Evolutionary conservation across 2,329 filamentous ascomycete genomes (phyloP), one percentile per base, ranked within the genome.

Genomic region (Aspergillus transmontanensis): DNA sequence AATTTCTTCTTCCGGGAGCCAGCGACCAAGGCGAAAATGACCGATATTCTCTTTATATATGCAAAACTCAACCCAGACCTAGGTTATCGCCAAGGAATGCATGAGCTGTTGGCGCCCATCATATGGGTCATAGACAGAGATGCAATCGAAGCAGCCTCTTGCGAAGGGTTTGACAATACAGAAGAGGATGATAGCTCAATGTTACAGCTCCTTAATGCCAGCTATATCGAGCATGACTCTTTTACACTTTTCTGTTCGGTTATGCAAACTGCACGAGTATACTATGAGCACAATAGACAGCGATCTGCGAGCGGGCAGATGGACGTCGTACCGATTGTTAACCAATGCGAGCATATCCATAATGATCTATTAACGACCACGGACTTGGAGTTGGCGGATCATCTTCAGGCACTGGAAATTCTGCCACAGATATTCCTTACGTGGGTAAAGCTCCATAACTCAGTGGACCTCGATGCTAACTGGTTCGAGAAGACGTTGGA

Each of bases 61-160:
- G 95, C 93, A 80, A 98, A 97, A 78, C 85, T 96, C 59, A 92
- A 98, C 73, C 92, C 92, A 1, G 88, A 90, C 69, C 85, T 93
- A 59, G 93, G 93, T 19, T 99, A 99, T 75, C 88, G 95, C n/a
- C 95, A 99, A 80, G 95, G 95, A 12, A 99, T 99, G 94, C 95
- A 99, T 75, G 95, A 99, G 79, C 83, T 99, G 50, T 83, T 98
- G 16, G 95, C 95, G 0, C 94, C 95, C 0, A 88, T 99, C 43
- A 82, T 97, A 7, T 93, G 93, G 85, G 91, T 93, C 2, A 81
- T 98, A 6, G 88, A 94, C 69, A 85, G 89, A 69, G 95, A 99
- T 79, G 90, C 94, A 7, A 82, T 97, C 57, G 85, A 91, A 59
- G 76, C 78, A 4, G 70, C 73, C 3, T 73, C 77, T 3, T 68